phyloP scores from a whole-genome alignment of 2,329 filamentous ascomycete species.

The Chrysoporthe austroafricana region DNA sequence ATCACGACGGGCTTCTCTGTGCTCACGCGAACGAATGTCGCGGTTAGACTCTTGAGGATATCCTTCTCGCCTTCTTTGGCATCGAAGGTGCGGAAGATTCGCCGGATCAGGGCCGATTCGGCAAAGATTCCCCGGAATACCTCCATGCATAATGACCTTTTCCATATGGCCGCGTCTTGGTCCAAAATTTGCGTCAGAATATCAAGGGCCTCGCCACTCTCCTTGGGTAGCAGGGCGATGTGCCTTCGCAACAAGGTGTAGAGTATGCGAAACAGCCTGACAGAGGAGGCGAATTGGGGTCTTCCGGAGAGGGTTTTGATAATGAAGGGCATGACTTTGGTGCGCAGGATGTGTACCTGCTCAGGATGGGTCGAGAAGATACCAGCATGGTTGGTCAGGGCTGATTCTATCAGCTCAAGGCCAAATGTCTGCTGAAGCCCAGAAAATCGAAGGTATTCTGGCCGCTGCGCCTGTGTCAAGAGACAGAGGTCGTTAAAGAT shows the following conservation, averaged over 20 bases:
- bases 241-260: constrained; percentile 81
- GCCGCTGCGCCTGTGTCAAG: constrained; percentile 80
- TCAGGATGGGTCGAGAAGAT: constrained; percentile 81
- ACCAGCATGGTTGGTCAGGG: constrained; percentile 81
- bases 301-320: constrained; percentile 78
- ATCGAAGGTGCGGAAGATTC: constrained; percentile 83
- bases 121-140: constrained; percentile 84
- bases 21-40: constrained; percentile 87
- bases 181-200: constrained; percentile 86
- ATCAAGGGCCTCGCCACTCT: constrained; percentile 82
- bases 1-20: constrained; percentile 90
- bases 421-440: constrained; percentile 81
- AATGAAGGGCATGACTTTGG: constrained; percentile 80
- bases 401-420: constrained; percentile 88
- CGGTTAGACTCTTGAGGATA: constrained; percentile 80
- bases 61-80: constrained; percentile 70
- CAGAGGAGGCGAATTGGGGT: constrained; percentile 78
- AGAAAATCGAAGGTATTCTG: constrained; percentile 80
- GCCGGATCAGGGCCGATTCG: constrained; percentile 76
- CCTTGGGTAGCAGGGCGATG: constrained; percentile 71
- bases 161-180: constrained; percentile 84
- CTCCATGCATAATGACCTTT: constrained; percentile 87
- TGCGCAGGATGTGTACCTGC: constrained; percentile 76
- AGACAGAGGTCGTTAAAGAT: constrained; percentile 90
- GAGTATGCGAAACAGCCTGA: constrained; percentile 81